Evolutionary conservation across 495 filamentous ascomycete species (phyloP).

Genomic region (Trichoderma erinaceum): DNA sequence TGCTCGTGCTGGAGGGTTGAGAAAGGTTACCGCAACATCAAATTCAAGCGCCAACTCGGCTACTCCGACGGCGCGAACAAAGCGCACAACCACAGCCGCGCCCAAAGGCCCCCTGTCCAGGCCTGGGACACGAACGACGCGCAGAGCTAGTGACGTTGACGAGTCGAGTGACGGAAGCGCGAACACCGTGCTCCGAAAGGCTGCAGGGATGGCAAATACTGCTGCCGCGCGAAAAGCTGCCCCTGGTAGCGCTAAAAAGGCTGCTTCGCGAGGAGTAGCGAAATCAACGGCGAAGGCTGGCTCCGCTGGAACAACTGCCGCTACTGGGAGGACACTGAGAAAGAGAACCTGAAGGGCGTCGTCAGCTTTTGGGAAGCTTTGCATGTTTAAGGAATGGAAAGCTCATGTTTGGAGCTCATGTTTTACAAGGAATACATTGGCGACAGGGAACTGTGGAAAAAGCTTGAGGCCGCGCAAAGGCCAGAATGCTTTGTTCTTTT

Average conservation of each 20-base stretch:
- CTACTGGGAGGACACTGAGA: slow-evolving; percentile 41
- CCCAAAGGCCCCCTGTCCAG: slow-evolving; percentile 22
- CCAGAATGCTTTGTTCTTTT: slow-evolving; percentile 15
- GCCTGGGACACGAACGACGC: slow-evolving; percentile 36
- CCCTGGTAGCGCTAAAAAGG: slow-evolving; percentile 40
- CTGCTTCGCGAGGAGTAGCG: slow-evolving; percentile 30
- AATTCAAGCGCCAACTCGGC: slow-evolving; percentile 29
- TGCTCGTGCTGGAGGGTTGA: slow-evolving; percentile 39
- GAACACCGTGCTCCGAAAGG: slow-evolving; percentile 40
- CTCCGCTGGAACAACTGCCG: slow-evolving; percentile 26
- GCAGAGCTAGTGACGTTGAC: slow-evolving; percentile 41
- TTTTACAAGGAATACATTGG: neutral
- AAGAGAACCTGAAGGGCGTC: slow-evolving; percentile 38
- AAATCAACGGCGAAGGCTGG: slow-evolving; percentile 33
- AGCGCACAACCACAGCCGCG: slow-evolving; percentile 28
- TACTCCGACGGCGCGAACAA: slow-evolving; percentile 30
- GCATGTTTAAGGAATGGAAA: neutral
- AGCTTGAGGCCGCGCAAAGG: neutral
- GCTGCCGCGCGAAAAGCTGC: slow-evolving; percentile 33
- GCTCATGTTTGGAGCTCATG: too few relatives aligned
- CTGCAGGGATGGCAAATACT: slow-evolving; percentile 25
- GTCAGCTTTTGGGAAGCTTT: neutral
- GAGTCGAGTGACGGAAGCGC: slow-evolving; percentile 46
- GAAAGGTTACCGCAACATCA: slow-evolving; percentile 44
- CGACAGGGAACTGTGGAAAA: neutral